Conservation (phyloP, 2,329 filamentous ascomycete genomes). For the Orbilia quercus region DNA sequence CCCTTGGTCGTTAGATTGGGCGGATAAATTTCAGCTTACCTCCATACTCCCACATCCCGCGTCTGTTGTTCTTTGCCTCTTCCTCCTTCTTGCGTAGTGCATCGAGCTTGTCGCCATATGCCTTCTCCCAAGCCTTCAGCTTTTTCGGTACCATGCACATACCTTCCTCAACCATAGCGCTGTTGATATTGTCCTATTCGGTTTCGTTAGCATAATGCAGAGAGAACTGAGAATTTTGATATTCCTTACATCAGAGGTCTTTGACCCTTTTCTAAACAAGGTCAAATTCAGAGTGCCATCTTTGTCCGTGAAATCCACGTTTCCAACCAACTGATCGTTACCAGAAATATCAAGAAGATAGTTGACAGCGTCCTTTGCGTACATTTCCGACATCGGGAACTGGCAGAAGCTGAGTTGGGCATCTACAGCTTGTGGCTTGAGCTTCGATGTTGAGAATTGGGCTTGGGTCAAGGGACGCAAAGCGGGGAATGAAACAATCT, state of each 20-base stretch:
- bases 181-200: slow-evolving; percentile 82
- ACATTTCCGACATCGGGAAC: slow-evolving; percentile 83
- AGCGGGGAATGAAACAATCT: slow-evolving; percentile 84
- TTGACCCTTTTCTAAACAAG: slow-evolving; percentile 73
- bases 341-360: slow-evolving; percentile 79
- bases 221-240: slow-evolving; percentile 60
- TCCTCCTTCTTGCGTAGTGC: slow-evolving; percentile 78
- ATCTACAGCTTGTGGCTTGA: slow-evolving; percentile 87
- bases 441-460: slow-evolving; percentile 82
- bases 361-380: slow-evolving; percentile 80
- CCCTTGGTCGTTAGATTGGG: not conserved
- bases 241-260: slow-evolving; percentile 34
- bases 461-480: slow-evolving; percentile 82
- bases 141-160: slow-evolving; percentile 92
- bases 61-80: slow-evolving; percentile 79
- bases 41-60: slow-evolving; percentile 98
- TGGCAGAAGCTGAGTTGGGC: slow-evolving; percentile 89
- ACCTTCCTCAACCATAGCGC: slow-evolving; percentile 83
- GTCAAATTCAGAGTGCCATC: slow-evolving; percentile 88
- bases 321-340: slow-evolving; percentile 81
- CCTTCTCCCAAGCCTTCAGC: slow-evolving; percentile 89
- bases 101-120: slow-evolving; percentile 67
- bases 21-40: slow-evolving; percentile 62
- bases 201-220: too few species aligned
- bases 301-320: slow-evolving; percentile 83